These are phyloP conservation scores for Xerocomus potaroensis DNA, from an alignment of 768 basidiomycete species.

Conservation along the genomic window DNA sequence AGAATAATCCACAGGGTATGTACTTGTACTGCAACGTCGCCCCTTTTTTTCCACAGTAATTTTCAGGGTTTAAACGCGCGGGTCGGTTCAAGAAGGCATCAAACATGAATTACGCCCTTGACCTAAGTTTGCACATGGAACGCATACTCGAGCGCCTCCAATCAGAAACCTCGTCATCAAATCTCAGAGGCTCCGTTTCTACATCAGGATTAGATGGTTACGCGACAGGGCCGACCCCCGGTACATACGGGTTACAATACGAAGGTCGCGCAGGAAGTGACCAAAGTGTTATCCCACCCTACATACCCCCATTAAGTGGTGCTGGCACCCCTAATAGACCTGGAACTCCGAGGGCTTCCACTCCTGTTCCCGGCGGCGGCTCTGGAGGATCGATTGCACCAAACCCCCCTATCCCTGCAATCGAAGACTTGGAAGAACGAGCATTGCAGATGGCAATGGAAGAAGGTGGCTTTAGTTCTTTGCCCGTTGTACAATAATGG, in stretches of 20 bases:
- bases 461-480: conserved; percentile 38
- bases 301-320: conserved; percentile 13
- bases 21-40: conserved; percentile 25
- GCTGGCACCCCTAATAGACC: conserved; percentile 25
- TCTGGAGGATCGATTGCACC: conserved; percentile 8
- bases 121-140: conserved; percentile 37
- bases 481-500: conserved; percentile 35
- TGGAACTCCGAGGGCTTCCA: conserved; percentile 20
- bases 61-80: conserved; percentile 34
- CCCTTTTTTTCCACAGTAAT: background rate
- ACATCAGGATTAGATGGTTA: conserved; percentile 20
- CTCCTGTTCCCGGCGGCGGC: conserved; percentile 3
- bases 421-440: conserved; percentile 44
- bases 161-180: conserved; percentile 21
- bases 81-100: conserved; percentile 94
- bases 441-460: conserved; percentile 50
- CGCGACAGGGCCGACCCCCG: conserved; percentile 28
- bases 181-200: conserved; percentile 21
- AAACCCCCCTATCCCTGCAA: conserved; percentile 14
- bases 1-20: conserved; percentile 46
- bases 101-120: conserved; percentile 82
- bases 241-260: conserved; percentile 60
- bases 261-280: conserved; percentile 65
- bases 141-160: conserved; percentile 29
- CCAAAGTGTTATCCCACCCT: conserved; percentile 30